Evolutionary conservation across 768 basidiomycete genomes (phyloP).

Genomic region (Termitomyces heimii): DNA sequence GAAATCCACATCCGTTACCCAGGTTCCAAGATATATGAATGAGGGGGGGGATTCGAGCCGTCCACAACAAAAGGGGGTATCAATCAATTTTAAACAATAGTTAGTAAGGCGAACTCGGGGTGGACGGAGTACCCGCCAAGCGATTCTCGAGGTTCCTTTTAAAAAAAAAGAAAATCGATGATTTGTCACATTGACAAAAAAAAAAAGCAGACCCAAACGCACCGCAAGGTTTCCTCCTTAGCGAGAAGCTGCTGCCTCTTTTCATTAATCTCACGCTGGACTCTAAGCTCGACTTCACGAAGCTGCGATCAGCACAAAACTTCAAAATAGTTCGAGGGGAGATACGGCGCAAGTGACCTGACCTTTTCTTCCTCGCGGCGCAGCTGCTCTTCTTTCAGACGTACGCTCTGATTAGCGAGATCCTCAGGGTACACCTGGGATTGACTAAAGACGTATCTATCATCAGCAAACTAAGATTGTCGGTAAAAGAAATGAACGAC

Average conservation of each 20-base stretch:
- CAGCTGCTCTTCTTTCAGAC: constrained; percentile 88
- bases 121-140: constrained; percentile 41
- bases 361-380: constrained; percentile 84
- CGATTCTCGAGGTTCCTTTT: constrained; percentile 60
- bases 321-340: neutral
- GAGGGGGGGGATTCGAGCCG: neutral
- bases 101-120: constrained; percentile 16
- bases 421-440: constrained; percentile 82
- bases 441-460: constrained; percentile 31
- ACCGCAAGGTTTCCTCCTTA: constrained; percentile 80
- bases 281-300: constrained; percentile 81
- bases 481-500: neutral
- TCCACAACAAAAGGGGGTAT: constrained; percentile 6
- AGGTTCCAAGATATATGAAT: constrained; percentile 10
- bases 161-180: too few relatives aligned
- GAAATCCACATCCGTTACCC: constrained; percentile 11
- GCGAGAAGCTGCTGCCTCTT: constrained; percentile 82
- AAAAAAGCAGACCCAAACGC: constrained; percentile 13
- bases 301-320: constrained; percentile 34
- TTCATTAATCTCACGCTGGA: constrained; percentile 84
- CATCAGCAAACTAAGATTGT: neutral
- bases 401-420: constrained; percentile 77
- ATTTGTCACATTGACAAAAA: too few relatives aligned
- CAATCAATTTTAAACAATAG: neutral
- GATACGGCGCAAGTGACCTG: neutral